These are phyloP conservation scores for Cyberlindnera bimundalis DNA, from an alignment of 805 yeast genomes.

Conservation along the genomic window DNA sequence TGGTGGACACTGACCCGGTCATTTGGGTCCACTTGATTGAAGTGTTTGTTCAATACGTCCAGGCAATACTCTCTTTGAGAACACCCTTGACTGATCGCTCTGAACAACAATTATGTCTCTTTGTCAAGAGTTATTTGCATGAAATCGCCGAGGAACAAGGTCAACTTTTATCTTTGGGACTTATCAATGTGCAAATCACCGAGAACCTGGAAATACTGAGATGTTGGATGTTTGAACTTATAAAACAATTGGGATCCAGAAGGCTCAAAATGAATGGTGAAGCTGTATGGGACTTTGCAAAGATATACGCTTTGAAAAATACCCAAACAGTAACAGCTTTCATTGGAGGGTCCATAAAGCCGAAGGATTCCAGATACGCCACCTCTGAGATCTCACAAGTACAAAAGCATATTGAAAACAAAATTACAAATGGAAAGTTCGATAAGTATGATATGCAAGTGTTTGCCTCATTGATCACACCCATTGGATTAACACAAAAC, in stretches of 20 bases:
- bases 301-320: slow-evolving; percentile 47
- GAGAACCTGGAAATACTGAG: slow-evolving; percentile 48
- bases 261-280: slow-evolving; percentile 57
- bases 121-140: slow-evolving; percentile 52
- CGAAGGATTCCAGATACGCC: slow-evolving; percentile 28
- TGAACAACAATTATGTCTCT: slow-evolving; percentile 53
- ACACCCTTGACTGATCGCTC: slow-evolving; percentile 46
- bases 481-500: background rate
- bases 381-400: slow-evolving; percentile 37
- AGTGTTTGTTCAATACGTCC: slow-evolving; percentile 53
- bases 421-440: slow-evolving; percentile 34
- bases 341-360: slow-evolving; percentile 45
- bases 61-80: slow-evolving; percentile 34
- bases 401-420: slow-evolving; percentile 49
- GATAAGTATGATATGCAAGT: slow-evolving; percentile 20
- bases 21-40: slow-evolving; percentile 75
- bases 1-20: slow-evolving; percentile 79
- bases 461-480: slow-evolving; percentile 13
- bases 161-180: slow-evolving; percentile 64
- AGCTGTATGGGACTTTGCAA: slow-evolving; percentile 61
- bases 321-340: slow-evolving; percentile 45
- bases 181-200: slow-evolving; percentile 65
- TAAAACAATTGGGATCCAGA: slow-evolving; percentile 51
- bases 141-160: slow-evolving; percentile 63
- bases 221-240: slow-evolving; percentile 40